Evolutionary conservation across 2,329 filamentous ascomycete genomes (phyloP), one percentile per base, ranked within the genome.

Genomic region (Diaporthe helianthi): DNA sequence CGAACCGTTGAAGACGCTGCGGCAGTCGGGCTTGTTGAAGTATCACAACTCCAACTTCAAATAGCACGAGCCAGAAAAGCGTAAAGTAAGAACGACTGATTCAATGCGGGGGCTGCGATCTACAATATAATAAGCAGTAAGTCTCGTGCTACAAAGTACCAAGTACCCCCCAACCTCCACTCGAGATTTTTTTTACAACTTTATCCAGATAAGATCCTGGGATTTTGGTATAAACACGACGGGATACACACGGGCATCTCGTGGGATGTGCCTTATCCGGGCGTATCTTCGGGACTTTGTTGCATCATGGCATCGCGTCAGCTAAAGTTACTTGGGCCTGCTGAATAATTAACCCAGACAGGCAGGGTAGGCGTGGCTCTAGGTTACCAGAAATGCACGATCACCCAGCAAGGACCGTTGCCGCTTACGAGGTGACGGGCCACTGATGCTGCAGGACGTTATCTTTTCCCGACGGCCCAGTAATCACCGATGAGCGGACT

Each of bases 291-390:
- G 58, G 44, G 58, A 24, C 58, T 36, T 33, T 36, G 44, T 63
- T 63, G 58, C 58, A 63, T 63, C 8, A 49, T 63, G 41, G 29
- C 58, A 63, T 63, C 58, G 44, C 26, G 58, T 63, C 58, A 63
- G 29, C 29, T 49, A 61, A 38, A 5, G 26, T 29, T 49, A 47
- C 58, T 19, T 33, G 29, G 29, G n/a, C n/a, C 36, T 41, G 15
- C 24, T 29, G 13, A 44, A 44, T 19, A n/a, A n/a, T 58, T 58
- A 7, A 24, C 12, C 54, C 22, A 36, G 9, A 36, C 29, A 24
- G 9, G 29, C 44, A 49, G 29, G 46, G 44, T 17, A 44, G 41
- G 15, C 17, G 44, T 31, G 15, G 17, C 36, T 63, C 41, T 63
- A 36, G 58, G 29, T 22, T 22, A 15, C 26, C 41, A 41, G 58